phyloP scores from a whole-genome alignment of 257 asterid genomes.

The Nicotiana tomentosiformis region DNA sequence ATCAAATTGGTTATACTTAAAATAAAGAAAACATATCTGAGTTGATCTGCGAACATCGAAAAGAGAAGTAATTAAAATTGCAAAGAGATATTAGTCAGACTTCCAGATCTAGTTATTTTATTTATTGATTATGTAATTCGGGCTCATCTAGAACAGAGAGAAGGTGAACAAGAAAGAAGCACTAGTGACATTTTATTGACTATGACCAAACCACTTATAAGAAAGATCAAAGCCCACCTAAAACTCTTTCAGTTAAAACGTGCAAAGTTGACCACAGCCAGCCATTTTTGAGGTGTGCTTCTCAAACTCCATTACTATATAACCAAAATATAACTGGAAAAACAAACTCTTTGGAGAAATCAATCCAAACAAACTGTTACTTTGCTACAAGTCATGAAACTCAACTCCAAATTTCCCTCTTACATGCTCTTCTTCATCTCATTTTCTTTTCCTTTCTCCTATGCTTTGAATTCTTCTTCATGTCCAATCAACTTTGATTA shows the following conservation, averaged over 20 bases:
- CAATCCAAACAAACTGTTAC: neutral
- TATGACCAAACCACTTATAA: neutral
- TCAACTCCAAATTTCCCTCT: neutral
- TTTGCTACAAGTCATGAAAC: neutral
- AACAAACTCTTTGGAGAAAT: neutral
- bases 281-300: neutral
- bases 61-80: too few relatives aligned
- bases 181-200: neutral
- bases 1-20: too few relatives aligned
- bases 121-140: too few relatives aligned
- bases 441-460: neutral
- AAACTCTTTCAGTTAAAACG: neutral
- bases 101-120: too few relatives aligned
- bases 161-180: too few relatives aligned
- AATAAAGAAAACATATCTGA: too few relatives aligned
- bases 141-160: too few relatives aligned
- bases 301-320: neutral
- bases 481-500: slow-evolving; percentile 52
- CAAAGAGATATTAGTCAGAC: too few relatives aligned
- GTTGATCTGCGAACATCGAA: too few relatives aligned
- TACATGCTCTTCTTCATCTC: neutral
- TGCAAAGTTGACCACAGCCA: slow-evolving; percentile 3
- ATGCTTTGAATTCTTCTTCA: slow-evolving; percentile 23
- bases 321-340: neutral
- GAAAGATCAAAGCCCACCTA: neutral